Conservation (phyloP, 805 yeast species). For the Wickerhamiella sergipiensis region DNA sequence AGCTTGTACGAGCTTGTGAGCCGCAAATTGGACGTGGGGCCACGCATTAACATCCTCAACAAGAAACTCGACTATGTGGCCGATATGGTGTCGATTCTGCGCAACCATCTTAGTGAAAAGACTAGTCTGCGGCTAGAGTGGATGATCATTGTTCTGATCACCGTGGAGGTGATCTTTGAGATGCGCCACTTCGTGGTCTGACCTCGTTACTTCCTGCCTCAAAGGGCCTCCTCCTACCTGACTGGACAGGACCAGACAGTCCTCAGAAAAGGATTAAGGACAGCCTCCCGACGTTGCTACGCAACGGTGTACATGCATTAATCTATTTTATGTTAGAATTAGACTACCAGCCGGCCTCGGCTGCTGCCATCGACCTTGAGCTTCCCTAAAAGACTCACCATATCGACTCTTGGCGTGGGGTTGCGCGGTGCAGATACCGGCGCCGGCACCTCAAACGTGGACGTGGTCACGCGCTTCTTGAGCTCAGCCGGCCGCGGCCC, state of each 20-base stretch:
- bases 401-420: neutral
- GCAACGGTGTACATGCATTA: neutral
- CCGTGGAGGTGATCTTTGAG: conserved; percentile 79
- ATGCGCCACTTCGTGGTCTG: conserved; percentile 33
- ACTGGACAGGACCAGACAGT: too few relatives aligned
- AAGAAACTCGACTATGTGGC: conserved; percentile 81
- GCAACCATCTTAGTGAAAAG: conserved; percentile 61
- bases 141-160: conserved; percentile 72
- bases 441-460: neutral
- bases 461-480: neutral
- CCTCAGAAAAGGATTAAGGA: too few relatives aligned
- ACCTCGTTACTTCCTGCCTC: too few relatives aligned
- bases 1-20: conserved; percentile 60
- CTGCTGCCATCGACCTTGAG: neutral
- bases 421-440: neutral
- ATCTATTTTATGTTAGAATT: neutral
- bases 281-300: too few relatives aligned
- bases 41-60: conserved; percentile 67
- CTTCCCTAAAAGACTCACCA: conserved; percentile 1
- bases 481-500: neutral
- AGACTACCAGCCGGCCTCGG: conserved; percentile 5
- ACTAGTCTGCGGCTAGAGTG: conserved; percentile 70
- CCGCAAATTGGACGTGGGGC: conserved; percentile 55
- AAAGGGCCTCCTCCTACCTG: too few relatives aligned
- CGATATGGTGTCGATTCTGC: conserved; percentile 69